These are phyloP conservation scores for Inga leiocalycina DNA, from an alignment of 306 rosid species.

Conservation along the genomic window DNA sequence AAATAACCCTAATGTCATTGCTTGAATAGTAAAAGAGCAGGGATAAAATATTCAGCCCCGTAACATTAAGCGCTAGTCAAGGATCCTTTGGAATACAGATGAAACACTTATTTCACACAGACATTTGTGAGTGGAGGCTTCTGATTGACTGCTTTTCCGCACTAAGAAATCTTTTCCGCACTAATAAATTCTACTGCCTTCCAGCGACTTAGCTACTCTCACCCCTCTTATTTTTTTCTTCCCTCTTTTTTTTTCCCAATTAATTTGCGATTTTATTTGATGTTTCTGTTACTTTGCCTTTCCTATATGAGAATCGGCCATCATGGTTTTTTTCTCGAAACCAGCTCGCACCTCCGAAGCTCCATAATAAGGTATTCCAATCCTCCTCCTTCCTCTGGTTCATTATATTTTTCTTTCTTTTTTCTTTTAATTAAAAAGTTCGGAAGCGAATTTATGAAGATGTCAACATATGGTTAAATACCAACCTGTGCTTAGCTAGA, in stretches of 20 bases:
- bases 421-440: background rate
- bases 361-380: background rate
- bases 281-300: background rate
- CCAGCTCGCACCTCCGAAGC: slow-evolving; percentile 11
- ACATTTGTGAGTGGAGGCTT: no score
- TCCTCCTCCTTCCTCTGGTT: slow-evolving; percentile 25
- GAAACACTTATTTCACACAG: no score
- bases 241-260: no score
- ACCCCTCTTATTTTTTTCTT: slow-evolving; percentile 6
- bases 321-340: slow-evolving; percentile 19
- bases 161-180: no score
- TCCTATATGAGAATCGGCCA: background rate
- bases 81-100: no score
- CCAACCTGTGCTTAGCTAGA: slow-evolving; percentile 52
- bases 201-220: slow-evolving; percentile 17
- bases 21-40: no score
- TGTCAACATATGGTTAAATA: slow-evolving; percentile 24
- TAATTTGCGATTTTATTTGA: background rate
- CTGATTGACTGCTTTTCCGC: no score
- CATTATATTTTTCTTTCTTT: background rate
- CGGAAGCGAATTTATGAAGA: slow-evolving; percentile 30
- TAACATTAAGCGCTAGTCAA: no score
- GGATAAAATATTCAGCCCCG: no score
- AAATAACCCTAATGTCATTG: no score
- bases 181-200: slow-evolving; percentile 20